Conservation (phyloP, 2,329 filamentous ascomycete genomes). For the Exophiala calicioides region DNA sequence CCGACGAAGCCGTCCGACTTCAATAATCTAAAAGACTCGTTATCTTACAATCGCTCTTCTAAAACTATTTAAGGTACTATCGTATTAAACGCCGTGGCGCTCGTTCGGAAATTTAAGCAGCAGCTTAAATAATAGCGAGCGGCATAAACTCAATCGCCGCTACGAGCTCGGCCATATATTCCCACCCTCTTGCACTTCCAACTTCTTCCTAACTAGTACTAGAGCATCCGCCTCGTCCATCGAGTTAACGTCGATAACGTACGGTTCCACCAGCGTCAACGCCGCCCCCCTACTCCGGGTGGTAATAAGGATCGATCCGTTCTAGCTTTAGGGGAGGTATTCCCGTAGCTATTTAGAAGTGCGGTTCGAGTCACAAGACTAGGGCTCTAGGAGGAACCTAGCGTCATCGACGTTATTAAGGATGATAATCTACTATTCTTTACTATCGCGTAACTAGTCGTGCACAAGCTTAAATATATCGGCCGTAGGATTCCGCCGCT, state of each 20-base stretch:
- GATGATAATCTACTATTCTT: constrained; percentile 34
- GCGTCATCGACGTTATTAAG: constrained; percentile 34
- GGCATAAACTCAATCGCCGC: constrained; percentile 37
- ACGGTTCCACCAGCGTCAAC: constrained; percentile 3
- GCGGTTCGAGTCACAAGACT: background rate
- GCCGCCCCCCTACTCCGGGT: constrained; percentile 13
- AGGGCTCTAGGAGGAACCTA: constrained; percentile 15
- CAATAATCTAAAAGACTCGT: constrained; percentile 28
- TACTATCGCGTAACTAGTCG: constrained; percentile 29
- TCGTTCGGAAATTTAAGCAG: constrained; percentile 32
- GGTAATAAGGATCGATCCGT: constrained; percentile 29
- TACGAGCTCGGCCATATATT: constrained; percentile 30
- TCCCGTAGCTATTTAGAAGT: constrained; percentile 4
- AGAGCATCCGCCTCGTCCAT: constrained; percentile 24
- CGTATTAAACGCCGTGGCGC: constrained; percentile 22
- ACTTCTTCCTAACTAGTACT: constrained; percentile 28
- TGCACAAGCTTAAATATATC: constrained; percentile 37
- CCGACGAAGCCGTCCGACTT: constrained; percentile 27
- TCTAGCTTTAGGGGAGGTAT: constrained; percentile 27
- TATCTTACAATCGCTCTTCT: constrained; percentile 31
- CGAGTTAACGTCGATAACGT: constrained; percentile 18
- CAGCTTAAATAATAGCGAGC: constrained; percentile 35
- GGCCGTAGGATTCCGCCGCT: constrained; percentile 30
- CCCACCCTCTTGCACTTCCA: constrained; percentile 2
- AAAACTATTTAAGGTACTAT: constrained; percentile 26